Evolutionary conservation across 352 stramenopile species (phyloP).

Genomic region (Ochromonadaceae sp.): DNA sequence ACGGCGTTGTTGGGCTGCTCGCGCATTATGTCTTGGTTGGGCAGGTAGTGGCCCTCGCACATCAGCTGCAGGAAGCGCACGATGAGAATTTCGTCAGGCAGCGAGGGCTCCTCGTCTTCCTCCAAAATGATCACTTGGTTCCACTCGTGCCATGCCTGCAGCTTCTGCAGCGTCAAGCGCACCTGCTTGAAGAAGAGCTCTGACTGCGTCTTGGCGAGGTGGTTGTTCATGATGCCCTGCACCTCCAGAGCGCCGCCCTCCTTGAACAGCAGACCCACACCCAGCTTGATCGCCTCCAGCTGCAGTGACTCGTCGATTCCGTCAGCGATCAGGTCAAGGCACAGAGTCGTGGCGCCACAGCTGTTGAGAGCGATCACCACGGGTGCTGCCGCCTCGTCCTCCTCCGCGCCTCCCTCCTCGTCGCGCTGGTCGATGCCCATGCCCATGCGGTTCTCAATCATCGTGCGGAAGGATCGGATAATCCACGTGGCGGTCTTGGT

Average conservation of each 20-base stretch:
- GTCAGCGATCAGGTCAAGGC: slow-evolving; percentile 26
- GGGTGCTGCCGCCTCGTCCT: slow-evolving; percentile 21
- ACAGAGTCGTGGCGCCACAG: slow-evolving; percentile 24
- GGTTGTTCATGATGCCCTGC: slow-evolving; percentile 16
- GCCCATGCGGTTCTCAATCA: slow-evolving; percentile 28
- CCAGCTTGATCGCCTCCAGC: slow-evolving; percentile 25
- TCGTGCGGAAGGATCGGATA: slow-evolving; percentile 22
- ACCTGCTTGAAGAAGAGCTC: slow-evolving; percentile 15
- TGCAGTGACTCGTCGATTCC: slow-evolving; percentile 23
- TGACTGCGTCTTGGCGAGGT: slow-evolving; percentile 4
- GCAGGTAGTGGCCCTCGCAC: slow-evolving; percentile 26
- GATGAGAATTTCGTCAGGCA: slow-evolving; percentile 25
- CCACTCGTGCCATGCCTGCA: slow-evolving; percentile 11
- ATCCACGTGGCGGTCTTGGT: slow-evolving; percentile 23
- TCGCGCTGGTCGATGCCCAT: slow-evolving; percentile 31
- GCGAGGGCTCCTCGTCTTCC: slow-evolving; percentile 23
- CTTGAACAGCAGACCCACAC: slow-evolving; percentile 26
- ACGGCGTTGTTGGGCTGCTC: slow-evolving; percentile 21
- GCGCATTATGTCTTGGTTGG: slow-evolving; percentile 29
- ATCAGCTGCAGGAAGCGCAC: slow-evolving; percentile 30
- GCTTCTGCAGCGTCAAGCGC: slow-evolving; percentile 6
- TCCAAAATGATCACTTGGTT: neutral
- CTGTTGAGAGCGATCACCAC: slow-evolving; percentile 11
- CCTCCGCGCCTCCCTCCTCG: slow-evolving; percentile 29
- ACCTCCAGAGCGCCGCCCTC: slow-evolving; percentile 26